These are phyloP conservation scores for Talaromyces sp. DNA, from an alignment of 2,329 filamentous ascomycete genomes.

Conservation along the genomic window DNA sequence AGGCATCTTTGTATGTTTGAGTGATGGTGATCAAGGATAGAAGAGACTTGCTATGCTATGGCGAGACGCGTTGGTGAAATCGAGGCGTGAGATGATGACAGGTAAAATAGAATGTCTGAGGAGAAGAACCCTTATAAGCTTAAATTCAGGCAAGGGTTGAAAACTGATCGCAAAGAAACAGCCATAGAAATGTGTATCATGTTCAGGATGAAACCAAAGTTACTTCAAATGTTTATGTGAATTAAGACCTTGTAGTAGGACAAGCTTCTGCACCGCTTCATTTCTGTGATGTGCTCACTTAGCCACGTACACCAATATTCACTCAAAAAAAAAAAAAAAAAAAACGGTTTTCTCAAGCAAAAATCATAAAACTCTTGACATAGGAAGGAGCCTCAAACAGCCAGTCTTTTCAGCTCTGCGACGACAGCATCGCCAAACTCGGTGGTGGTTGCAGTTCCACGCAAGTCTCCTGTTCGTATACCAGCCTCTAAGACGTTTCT, in stretches of 20 bases:
- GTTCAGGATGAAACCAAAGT: background rate
- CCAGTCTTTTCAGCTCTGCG: conserved; percentile 54
- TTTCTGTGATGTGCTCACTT: background rate
- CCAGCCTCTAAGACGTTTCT: conserved; percentile 69
- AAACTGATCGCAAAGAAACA: background rate
- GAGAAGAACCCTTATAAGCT: background rate
- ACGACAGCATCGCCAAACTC: conserved; percentile 74
- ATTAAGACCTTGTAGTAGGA: background rate
- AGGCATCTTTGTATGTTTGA: conserved; percentile 4
- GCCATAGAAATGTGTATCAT: background rate
- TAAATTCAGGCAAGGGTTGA: background rate
- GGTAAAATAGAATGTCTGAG: background rate
- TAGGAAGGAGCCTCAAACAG: background rate
- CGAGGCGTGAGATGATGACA: background rate
- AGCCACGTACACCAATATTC: background rate
- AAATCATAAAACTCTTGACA: background rate
- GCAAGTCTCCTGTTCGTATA: conserved; percentile 72
- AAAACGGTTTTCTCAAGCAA: background rate
- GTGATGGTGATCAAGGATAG: too few relatives aligned
- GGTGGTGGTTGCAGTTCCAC: conserved; percentile 63
- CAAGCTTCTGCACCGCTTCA: background rate
- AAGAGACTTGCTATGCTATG: background rate
- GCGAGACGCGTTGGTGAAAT: background rate
- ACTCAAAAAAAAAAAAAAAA: background rate
- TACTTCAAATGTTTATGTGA: background rate